A percentile compares a stretch with the other conserved stretches of the same genome.
Conservation (phyloP, 1,284 basidiomycete species). For the Ustilago esculenta region DNA sequence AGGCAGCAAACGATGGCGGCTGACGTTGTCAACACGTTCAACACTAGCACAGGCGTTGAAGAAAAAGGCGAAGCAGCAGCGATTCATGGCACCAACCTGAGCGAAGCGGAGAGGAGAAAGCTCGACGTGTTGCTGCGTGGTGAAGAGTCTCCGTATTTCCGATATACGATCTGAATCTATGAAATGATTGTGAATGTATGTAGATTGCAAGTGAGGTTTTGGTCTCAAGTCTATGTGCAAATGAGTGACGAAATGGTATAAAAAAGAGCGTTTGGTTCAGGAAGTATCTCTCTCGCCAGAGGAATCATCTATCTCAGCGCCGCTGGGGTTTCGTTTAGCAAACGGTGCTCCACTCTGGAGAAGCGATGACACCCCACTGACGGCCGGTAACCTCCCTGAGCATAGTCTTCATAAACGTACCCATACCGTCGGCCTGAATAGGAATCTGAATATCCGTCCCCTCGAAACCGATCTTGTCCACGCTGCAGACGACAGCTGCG, state of each 20-base stretch:
- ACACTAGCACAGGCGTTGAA: too few species aligned
- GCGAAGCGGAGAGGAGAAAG: conserved; percentile 22
- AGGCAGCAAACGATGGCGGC: not conserved
- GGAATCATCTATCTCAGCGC: not conserved
- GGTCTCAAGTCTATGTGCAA: not conserved
- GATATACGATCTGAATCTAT: conserved; percentile 49
- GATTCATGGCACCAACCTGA: not conserved
- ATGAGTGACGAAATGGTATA: conserved; percentile 16
- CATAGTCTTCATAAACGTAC: conserved; percentile 42
- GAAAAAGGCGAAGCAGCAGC: not conserved
- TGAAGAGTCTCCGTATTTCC: conserved; percentile 43
- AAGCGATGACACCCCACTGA: conserved; percentile 46
- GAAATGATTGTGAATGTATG: too few species aligned
- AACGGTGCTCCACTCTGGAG: conserved; percentile 47
- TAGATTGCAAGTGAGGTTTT: too few species aligned
- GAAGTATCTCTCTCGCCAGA: not conserved
- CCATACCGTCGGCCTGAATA: conserved; percentile 44
- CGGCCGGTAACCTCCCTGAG: conserved; percentile 44
- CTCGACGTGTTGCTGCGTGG: conserved; percentile 42
- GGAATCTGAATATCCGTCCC: conserved; percentile 42
- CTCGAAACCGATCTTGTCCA: conserved; percentile 50
- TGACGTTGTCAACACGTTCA: too few species aligned
- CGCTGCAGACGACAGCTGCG: conserved; percentile 49
- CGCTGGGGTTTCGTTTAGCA: conserved; percentile 10
- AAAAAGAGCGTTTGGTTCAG: too few species aligned